Base-by-base conservation (phyloP, 2,329 filamentous ascomycete genomes). In the Fusarium succisae region DNA sequence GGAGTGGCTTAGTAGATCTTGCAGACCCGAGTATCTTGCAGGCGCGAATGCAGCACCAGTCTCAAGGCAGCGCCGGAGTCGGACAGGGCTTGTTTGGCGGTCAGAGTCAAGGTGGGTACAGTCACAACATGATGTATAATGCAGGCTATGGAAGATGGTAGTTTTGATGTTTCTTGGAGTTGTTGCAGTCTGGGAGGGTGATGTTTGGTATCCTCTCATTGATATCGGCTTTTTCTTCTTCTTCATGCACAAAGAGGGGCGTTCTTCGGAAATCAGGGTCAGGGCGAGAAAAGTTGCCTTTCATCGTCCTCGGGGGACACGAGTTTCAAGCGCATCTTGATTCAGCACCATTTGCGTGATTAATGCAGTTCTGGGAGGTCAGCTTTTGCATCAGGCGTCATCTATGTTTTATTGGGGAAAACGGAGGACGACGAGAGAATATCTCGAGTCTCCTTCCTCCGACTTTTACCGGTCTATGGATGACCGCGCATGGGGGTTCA, bases 1-100 rank as follows among this genome's bases (percentile, higher is more conserved):
- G 95, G 91, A 94, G 94, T 94, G 95, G 94, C 89, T 91, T 98
- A 96, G 95, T 97, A 89, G 95, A 98, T 97, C 94, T 98, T 95
- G 94, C 94, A 90, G 95, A 98, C 94, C 96, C 96, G 90, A 98
- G 94, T 90, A 98, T 98, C 90, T 92, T 98, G 90, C 95, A 98
- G 89, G 94, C 94, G 85, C 94, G 95, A 90, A 93, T 97, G 90
- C 95, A 97, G 86, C 94, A 96, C 87, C 91, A 93, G 87, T 89
- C 91, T 80, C 92, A 93, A 87, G 93, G 91, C 86, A 93, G 91
- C 89, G 91, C 91, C 86, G 92, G 93, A 89, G 92, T 92, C 87
- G 93, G 93, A 85, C 94, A 96, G 90, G 94, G 93, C 85, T 89
- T 96, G 84, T 97, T 96, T 87, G 92, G 92, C 86, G 93, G 93